phyloP scores from a whole-genome alignment of 352 stramenopile species.

The Globisporangium canariense region DNA sequence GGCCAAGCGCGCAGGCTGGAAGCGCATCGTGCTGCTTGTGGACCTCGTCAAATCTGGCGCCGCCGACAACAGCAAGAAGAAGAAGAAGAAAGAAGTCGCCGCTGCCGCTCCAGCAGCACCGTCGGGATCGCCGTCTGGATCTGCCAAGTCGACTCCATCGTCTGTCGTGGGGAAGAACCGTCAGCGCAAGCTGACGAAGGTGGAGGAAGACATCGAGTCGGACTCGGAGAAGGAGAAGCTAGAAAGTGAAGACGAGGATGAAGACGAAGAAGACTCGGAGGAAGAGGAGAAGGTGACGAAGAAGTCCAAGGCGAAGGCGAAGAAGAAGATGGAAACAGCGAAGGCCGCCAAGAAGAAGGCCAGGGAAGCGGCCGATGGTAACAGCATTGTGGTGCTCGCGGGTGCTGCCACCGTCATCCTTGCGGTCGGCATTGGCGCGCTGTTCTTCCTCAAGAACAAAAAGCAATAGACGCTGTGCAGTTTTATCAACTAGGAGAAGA shows the following conservation, averaged over 20 bases:
- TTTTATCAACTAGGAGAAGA: neutral
- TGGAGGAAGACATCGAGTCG: constrained; percentile 69
- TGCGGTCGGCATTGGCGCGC: constrained; percentile 39
- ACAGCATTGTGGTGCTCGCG: constrained; percentile 30
- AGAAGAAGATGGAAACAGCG: constrained; percentile 39
- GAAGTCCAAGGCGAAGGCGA: constrained; percentile 43
- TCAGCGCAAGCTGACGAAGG: constrained; percentile 69
- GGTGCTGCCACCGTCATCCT: constrained; percentile 39
- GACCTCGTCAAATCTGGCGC: constrained; percentile 58
- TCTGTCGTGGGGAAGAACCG: constrained; percentile 25
- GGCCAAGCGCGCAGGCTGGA: constrained; percentile 82
- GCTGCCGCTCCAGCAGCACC: neutral
- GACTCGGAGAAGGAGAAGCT: constrained; percentile 27
- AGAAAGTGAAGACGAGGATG: constrained; percentile 36
- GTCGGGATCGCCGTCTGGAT: constrained; percentile 16
- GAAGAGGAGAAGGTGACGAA: constrained; percentile 45
- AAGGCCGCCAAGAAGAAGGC: constrained; percentile 18
- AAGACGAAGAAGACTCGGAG: constrained; percentile 27
- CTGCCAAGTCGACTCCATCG: constrained; percentile 33
- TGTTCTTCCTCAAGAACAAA: constrained; percentile 68
- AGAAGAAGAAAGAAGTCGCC: constrained; percentile 12
- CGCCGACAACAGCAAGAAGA: neutral
- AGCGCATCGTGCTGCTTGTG: constrained; percentile 79
- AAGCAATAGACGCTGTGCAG: constrained; percentile 22
- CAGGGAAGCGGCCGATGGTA: constrained; percentile 8